Conservation (phyloP, 2,329 filamentous ascomycete species). For the Trichoderma simmonsii region DNA sequence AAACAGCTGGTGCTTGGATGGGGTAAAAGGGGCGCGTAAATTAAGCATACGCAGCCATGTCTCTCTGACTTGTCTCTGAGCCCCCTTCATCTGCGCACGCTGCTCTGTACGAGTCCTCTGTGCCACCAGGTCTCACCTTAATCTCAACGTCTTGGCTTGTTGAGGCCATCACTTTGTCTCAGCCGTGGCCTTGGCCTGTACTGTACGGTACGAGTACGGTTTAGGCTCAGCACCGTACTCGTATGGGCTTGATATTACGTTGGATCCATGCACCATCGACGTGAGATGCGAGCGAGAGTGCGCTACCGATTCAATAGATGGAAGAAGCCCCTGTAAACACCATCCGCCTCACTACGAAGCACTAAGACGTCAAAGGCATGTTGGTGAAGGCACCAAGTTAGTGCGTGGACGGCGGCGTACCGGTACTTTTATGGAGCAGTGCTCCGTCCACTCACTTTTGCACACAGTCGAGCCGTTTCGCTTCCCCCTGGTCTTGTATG, state of each 20-base stretch:
- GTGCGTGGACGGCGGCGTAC: background rate
- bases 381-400: background rate
- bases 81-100: slow-evolving; percentile 4
- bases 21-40: slow-evolving; percentile 4
- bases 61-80: slow-evolving; percentile 7
- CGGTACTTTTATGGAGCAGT: background rate
- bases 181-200: slow-evolving; percentile 3
- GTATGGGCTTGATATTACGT: background rate
- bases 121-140: slow-evolving; percentile 13
- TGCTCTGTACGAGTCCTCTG: background rate
- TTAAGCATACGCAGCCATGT: slow-evolving; percentile 19
- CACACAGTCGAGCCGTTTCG: background rate
- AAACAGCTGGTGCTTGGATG: background rate
- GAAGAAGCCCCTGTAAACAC: slow-evolving; percentile 8
- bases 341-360: slow-evolving; percentile 11
- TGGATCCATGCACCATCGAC: background rate
- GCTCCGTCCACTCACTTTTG: background rate
- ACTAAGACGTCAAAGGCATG: slow-evolving; percentile 5
- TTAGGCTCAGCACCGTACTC: slow-evolving; percentile 7
- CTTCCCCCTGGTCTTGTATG: slow-evolving; percentile 4
- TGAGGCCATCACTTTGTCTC: slow-evolving; percentile 11
- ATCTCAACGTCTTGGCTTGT: slow-evolving; percentile 14
- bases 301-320: background rate
- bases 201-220: background rate
- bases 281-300: background rate